These are phyloP conservation scores for Torulaspora quercuum DNA, from an alignment of 805 yeast genomes.

Conservation along the genomic window DNA sequence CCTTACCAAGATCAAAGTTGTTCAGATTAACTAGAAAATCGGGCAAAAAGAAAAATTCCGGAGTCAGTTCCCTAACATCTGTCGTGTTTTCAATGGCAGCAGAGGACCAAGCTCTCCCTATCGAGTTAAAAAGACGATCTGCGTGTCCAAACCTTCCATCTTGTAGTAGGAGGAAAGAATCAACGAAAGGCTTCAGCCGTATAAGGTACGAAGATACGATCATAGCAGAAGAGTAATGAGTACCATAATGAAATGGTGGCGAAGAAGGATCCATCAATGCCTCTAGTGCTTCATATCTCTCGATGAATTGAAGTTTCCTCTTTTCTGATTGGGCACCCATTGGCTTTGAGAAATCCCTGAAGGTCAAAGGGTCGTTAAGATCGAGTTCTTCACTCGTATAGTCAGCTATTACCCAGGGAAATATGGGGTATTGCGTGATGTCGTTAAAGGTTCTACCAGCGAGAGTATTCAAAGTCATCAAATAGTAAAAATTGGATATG, in stretches of 20 bases:
- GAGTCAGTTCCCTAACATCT: slow-evolving; percentile 82
- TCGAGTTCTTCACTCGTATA: slow-evolving; percentile 71
- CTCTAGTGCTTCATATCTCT: slow-evolving; percentile 66
- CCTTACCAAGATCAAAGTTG: slow-evolving; percentile 62
- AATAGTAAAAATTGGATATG: slow-evolving; percentile 76
- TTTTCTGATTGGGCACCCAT: slow-evolving; percentile 80
- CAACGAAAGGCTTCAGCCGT: slow-evolving; percentile 74
- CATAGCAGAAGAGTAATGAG: slow-evolving; percentile 93
- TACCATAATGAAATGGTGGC: slow-evolving; percentile 88
- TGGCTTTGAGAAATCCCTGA: slow-evolving; percentile 76
- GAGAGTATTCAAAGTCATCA: slow-evolving; percentile 73
- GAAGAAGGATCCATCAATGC: slow-evolving; percentile 56
- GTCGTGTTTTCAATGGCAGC: slow-evolving; percentile 77
- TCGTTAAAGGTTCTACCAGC: slow-evolving; percentile 91
- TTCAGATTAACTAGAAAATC: slow-evolving; percentile 70
- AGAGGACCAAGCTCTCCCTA: slow-evolving; percentile 76
- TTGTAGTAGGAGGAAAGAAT: slow-evolving; percentile 71
- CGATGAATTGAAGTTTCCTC: slow-evolving; percentile 61
- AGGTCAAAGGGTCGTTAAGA: slow-evolving; percentile 55
- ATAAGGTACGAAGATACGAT: slow-evolving; percentile 79
- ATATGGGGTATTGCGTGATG: slow-evolving; percentile 84
- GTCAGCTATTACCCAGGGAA: slow-evolving; percentile 89
- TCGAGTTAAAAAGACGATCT: slow-evolving; percentile 71
- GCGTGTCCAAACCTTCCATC: slow-evolving; percentile 90
- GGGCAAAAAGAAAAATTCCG: slow-evolving; percentile 81